A percentile compares a stretch with the other conserved stretches of the same genome.
Conservation (phyloP, 805 yeast species). For the Candida michaelii region DNA sequence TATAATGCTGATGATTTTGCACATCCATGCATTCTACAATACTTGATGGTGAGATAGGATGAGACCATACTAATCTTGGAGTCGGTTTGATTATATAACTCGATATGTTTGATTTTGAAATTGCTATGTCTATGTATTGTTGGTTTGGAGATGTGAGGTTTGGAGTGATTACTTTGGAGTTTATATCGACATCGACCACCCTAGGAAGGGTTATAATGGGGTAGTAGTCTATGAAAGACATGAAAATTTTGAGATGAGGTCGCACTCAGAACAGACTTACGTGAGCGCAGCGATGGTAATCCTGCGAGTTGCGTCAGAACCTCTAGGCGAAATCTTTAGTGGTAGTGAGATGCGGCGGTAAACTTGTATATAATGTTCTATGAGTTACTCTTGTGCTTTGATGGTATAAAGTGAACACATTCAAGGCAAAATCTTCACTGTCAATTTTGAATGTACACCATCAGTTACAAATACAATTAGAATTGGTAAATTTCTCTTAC, state of each 20-base stretch:
- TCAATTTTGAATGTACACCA: too few species aligned
- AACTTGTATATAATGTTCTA: too few species aligned
- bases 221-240: conserved; percentile 27
- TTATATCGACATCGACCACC: conserved; percentile 27
- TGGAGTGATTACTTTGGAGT: conserved; percentile 26
- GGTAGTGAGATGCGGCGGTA: too few species aligned
- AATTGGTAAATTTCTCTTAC: too few species aligned
- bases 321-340: too few species aligned
- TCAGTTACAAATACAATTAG: too few species aligned
- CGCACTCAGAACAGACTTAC: too few species aligned
- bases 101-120: conserved; percentile 53
- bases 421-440: too few species aligned
- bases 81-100: conserved; percentile 54
- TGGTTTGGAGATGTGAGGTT: conserved; percentile 22
- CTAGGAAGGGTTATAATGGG: conserved; percentile 35
- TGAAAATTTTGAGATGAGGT: conserved; percentile 13
- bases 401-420: too few species aligned
- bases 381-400: too few species aligned
- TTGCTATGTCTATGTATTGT: conserved; percentile 47
- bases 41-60: conserved; percentile 50
- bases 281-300: too few species aligned
- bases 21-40: conserved; percentile 43
- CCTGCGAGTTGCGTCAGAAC: too few species aligned
- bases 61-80: conserved; percentile 58
- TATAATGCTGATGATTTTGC: conserved; percentile 17